phyloP scores from a whole-genome alignment of 2,329 filamentous ascomycete species.

The Phialocephala subalpina region DNA sequence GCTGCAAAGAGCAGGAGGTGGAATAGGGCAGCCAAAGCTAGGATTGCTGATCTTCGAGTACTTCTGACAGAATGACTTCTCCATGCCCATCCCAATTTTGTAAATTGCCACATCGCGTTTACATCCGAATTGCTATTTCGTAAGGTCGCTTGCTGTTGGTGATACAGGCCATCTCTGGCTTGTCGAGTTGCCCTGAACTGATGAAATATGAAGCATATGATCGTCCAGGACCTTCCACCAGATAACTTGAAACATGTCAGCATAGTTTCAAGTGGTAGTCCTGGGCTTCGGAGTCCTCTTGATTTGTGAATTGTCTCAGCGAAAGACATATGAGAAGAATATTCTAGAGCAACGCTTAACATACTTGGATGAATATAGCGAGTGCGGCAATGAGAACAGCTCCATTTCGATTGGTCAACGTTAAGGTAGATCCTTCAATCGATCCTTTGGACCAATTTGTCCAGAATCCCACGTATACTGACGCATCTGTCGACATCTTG shows the following conservation, averaged over 20 bases:
- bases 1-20: neutral
- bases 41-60: neutral
- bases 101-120: constrained; percentile 4
- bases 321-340: neutral
- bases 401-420: constrained; percentile 1
- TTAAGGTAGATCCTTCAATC: neutral
- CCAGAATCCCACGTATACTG: neutral
- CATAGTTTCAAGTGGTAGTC: too few relatives aligned
- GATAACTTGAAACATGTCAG: neutral
- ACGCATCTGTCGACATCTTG: constrained; percentile 1
- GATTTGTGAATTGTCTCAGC: too few relatives aligned
- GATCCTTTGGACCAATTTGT: neutral
- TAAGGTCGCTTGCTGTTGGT: constrained; percentile 3
- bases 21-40: neutral
- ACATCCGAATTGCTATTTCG: constrained; percentile 10
- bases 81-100: constrained; percentile 5
- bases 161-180: constrained; percentile 1
- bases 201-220: neutral
- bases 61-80: neutral
- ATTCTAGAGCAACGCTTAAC: neutral
- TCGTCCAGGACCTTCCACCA: constrained; percentile 2
- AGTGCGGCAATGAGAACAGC: constrained; percentile 7
- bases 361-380: constrained; percentile 5
- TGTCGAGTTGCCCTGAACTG: neutral
- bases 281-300: too few relatives aligned